Evolutionary conservation across 495 filamentous ascomycete species (phyloP), one percentile per base, ranked within the genome.

Genomic region (Penicillium goetzii): DNA sequence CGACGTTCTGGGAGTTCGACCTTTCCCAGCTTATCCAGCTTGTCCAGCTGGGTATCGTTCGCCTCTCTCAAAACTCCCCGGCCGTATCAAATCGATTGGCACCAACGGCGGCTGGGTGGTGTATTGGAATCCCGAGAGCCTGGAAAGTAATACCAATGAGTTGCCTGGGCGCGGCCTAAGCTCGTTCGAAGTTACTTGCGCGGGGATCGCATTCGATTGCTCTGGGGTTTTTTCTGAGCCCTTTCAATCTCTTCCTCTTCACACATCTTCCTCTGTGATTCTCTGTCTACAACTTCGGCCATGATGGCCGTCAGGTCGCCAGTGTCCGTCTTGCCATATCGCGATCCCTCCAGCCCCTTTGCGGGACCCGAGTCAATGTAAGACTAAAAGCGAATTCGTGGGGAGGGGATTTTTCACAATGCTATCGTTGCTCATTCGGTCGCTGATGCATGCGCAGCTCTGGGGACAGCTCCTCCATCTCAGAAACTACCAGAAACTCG

Each of bases 241-340:
- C 12, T 17, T 26, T 15, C 4, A 7, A n/a, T 23, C n/a, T 36
- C 15, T 53, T 55, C 28, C 34, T 41, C 30, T 30, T 47, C n/a
- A 17, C 19, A n/a, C 56, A 21, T 17, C 19, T 34, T 25, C 56
- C n/a, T 9, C 36, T 43, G 34, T 12, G 55, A 43, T 28, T 21
- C 21, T 43, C 34, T 10, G 7, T 25, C 52, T 25, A 36, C 30
- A 38, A 21, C 40, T 14, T 64, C 61, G 63, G 65, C 62, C 61
- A 70, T 67, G 61, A 71, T 72, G 69, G 71, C 71, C 66, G 72
- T 74, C 15, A 75, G 73, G 50, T 74, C 70, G 41, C 79, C 79
- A 61, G 65, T 80, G 58, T 56, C 78, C 72, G 47, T 62, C 55
- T 30, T 70, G 56, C 49, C 60, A 12, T 67, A 63, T 54, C 66